Evolutionary conservation across 176 grass and related monocot species (phyloP).

Genomic region (Oryza officinalis): DNA sequence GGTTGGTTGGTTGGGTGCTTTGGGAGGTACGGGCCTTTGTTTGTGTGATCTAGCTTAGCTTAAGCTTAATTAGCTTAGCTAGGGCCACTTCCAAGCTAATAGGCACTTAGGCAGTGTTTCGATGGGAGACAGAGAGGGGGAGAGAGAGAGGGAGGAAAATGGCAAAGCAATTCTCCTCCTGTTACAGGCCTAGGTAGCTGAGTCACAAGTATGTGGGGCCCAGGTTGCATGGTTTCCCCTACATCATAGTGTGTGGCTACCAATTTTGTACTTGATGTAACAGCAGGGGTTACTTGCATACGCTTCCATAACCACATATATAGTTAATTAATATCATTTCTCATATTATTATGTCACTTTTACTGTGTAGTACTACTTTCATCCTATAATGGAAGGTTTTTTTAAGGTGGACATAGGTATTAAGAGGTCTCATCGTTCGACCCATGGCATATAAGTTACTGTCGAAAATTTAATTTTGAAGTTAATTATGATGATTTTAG

Average conservation of each 20-base stretch:
- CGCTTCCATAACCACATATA: slow-evolving; percentile 46
- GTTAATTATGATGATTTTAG: too few species aligned
- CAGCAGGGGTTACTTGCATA: slow-evolving; percentile 51
- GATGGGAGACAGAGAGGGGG: slow-evolving; percentile 2
- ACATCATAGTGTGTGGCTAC: slow-evolving; percentile 43
- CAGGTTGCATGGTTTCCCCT: slow-evolving; percentile 36
- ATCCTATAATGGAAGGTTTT: too few species aligned
- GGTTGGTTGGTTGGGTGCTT: slow-evolving; percentile 10
- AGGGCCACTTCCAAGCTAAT: slow-evolving; percentile 18
- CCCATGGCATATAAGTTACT: too few species aligned
- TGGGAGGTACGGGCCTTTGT: background rate
- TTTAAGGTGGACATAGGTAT: too few species aligned
- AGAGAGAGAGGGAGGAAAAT: background rate
- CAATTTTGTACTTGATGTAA: slow-evolving; percentile 95
- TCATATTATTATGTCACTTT: slow-evolving; percentile 19
- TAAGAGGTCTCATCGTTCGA: too few species aligned
- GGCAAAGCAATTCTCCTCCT: slow-evolving; percentile 34
- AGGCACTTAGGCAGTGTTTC: slow-evolving; percentile 27
- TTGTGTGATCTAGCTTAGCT: slow-evolving; percentile 14
- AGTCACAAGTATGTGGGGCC: slow-evolving; percentile 34
- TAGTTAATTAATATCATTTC: slow-evolving; percentile 28
- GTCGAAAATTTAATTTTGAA: too few species aligned
- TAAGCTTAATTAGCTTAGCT: background rate
- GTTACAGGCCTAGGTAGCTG: slow-evolving; percentile 63
- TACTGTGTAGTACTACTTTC: background rate